Percentiles rank a stretch among this genome's conserved stretches.
Conservation (phyloP, 78 protist genomes). For the Dictyostelium firmibasis region DNA sequence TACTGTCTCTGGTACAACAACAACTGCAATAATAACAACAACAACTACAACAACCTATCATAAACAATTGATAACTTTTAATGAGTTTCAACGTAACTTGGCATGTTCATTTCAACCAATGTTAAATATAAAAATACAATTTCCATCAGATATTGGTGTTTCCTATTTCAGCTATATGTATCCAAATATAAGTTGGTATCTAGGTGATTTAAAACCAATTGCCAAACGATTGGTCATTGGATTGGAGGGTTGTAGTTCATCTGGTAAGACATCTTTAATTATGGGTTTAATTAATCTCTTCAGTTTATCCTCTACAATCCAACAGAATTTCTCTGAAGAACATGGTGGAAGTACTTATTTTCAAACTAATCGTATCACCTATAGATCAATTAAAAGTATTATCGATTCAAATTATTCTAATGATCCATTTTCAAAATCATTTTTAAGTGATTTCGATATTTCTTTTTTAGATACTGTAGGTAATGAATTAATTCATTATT, state of each 20-base stretch:
- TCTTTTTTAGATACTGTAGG: not conserved
- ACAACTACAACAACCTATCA: not conserved
- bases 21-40: not conserved
- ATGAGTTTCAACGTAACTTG: not conserved
- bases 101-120: not conserved
- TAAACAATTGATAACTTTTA: not conserved
- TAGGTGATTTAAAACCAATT: conserved; percentile 5
- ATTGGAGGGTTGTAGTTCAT: not conserved
- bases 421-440: not conserved
- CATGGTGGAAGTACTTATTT: not conserved
- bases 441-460: not conserved
- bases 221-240: not conserved
- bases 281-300: not conserved
- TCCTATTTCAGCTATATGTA: not conserved
- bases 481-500: too few species aligned
- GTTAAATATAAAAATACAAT: not conserved
- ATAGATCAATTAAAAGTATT: not conserved
- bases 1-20: not conserved
- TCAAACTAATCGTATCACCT: not conserved
- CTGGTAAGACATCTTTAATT: not conserved
- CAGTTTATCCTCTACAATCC: not conserved
- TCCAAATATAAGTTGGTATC: not conserved
- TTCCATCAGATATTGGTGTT: not conserved
- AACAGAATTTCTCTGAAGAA: not conserved
- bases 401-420: not conserved